A percentile compares a stretch with the other conserved stretches of the same genome.
Conservation (phyloP, 139 green algal species). For the Pycnococcus provasolii region DNA sequence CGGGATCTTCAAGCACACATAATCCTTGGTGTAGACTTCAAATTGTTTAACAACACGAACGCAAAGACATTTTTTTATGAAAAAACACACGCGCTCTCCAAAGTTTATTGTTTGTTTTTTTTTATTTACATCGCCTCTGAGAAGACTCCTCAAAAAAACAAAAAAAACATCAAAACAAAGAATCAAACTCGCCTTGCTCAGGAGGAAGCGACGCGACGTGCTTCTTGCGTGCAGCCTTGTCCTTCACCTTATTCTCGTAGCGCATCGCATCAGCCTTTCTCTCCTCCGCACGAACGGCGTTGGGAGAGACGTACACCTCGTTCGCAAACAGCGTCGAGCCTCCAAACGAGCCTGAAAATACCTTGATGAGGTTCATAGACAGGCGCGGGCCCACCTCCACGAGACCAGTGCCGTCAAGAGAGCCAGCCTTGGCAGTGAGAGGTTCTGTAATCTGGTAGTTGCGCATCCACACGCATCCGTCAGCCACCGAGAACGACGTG, state of each 20-base stretch:
- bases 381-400: constrained; percentile 74
- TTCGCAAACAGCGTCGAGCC: constrained; percentile 86
- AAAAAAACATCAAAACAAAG: constrained; percentile 1
- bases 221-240: constrained; percentile 46
- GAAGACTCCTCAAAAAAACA: neutral
- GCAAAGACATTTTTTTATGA: too few relatives aligned
- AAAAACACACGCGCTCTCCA: too few relatives aligned
- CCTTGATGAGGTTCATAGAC: constrained; percentile 82
- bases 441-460: constrained; percentile 87
- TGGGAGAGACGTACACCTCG: constrained; percentile 78
- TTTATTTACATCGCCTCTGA: too few relatives aligned
- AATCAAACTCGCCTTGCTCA: constrained; percentile 23
- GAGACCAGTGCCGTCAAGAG: constrained; percentile 20
- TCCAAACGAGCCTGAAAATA: constrained; percentile 74
- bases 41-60: too few relatives aligned
- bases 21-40: too few relatives aligned
- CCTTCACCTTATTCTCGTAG: constrained; percentile 67
- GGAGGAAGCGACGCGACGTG: constrained; percentile 18
- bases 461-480: constrained; percentile 83
- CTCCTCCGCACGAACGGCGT: constrained; percentile 52
- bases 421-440: constrained; percentile 10
- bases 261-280: constrained; percentile 63
- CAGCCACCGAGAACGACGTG: constrained; percentile 68
- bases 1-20: too few relatives aligned
- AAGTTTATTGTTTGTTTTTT: too few relatives aligned